Base-by-base conservation (phyloP, 2,329 filamentous ascomycete species). In the Beauveria rudraprayagi region DNA sequence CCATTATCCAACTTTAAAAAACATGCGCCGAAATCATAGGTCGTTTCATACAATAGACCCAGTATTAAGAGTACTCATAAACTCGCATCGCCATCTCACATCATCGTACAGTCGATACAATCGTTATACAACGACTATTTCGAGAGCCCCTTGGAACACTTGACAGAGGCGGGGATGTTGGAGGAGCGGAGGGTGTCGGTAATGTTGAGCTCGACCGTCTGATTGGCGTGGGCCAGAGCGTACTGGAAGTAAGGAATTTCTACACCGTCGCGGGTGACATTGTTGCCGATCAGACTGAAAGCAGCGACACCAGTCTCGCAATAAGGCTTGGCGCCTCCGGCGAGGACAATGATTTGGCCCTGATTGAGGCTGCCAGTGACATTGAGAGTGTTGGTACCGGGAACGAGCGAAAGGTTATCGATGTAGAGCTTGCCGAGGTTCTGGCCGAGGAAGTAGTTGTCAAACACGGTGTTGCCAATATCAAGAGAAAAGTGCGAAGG, bases 381-480 rank as follows among this genome's bases (percentile, higher is more conserved):
- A 51, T 76, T 69, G 66, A 82, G 79, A 17, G 71, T 73, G 73
- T 88, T 88, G 67, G 75, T 70, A 61, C 87, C 87, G 3, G 86
- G 86, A 40, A 66, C 69, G 52, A 90, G 78, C 19, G 79, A 64
- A 50, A 90, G 74, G 72, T 88, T 77, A 65, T 83, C 74, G 63
- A 90, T 78, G 63, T 77, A 80, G 8, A 83, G 73, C 46, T 73
- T 79, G 57, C 87, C 87, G 63, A 89, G 77, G 1, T 74, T 64
- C 50, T 72, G 65, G 51, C 76, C 78, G 50, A 80, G 76, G 57
- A 86, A 77, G 66, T 76, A 82, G 68, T 84, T 84, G 71, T 78
- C 73, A 72, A 88, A 87, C 30, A 81, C 81, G 41, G 83, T 76
- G 67, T 89, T 87, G 66, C 87, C 87, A 67, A 90, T 81, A 40